Percentiles rank a stretch among this genome's conserved stretches.
Conservation (phyloP, 306 rosid genomes). For the Acacia melanoxylon region DNA sequence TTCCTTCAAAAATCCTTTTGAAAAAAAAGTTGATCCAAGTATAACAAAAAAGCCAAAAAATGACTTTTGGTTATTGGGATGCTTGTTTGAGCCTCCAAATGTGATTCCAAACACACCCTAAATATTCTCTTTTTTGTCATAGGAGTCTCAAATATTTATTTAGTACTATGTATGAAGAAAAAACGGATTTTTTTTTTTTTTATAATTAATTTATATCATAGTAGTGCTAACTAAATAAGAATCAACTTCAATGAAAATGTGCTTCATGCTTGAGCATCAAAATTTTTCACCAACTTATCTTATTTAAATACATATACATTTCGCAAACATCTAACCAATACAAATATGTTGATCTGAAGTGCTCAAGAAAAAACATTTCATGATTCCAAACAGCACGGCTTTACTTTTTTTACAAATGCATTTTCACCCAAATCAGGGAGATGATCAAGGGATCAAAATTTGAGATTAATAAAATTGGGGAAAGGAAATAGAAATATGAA, state of each 20-base stretch:
- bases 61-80: too few relatives aligned
- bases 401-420: not conserved
- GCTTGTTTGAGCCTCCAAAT: too few relatives aligned
- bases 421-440: not conserved
- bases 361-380: not conserved
- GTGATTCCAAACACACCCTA: too few relatives aligned
- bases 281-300: not conserved
- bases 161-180: too few relatives aligned
- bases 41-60: too few relatives aligned
- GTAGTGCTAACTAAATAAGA: not conserved
- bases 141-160: too few relatives aligned
- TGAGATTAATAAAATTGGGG: not conserved
- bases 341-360: not conserved
- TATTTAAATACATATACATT: not conserved
- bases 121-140: too few relatives aligned
- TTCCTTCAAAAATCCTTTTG: too few relatives aligned
- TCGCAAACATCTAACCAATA: not conserved
- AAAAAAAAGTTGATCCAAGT: too few relatives aligned
- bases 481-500: not conserved
- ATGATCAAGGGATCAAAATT: not conserved
- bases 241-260: not conserved
- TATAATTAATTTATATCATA: too few relatives aligned
- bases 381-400: not conserved
- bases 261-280: not conserved
- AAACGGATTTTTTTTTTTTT: not conserved